phyloP scores from a whole-genome alignment of 192 early-diverging fungal genomes.

The Coemansia sp. region DNA sequence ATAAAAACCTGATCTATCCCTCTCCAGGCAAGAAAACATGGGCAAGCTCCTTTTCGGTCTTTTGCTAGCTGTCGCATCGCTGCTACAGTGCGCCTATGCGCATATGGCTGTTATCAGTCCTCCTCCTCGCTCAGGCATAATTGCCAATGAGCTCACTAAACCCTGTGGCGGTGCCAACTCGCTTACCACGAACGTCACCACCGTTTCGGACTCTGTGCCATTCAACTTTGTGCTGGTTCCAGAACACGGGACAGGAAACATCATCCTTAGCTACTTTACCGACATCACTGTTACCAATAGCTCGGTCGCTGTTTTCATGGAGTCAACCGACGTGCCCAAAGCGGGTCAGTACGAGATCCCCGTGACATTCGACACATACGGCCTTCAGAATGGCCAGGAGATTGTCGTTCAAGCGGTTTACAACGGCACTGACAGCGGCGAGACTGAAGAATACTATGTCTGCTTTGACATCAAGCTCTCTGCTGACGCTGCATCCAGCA shows the following conservation, averaged over 20 bases:
- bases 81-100: conserved; percentile 35
- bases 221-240: conserved; percentile 34
- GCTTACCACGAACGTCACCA: conserved; percentile 40
- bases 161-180: conserved; percentile 46
- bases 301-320: conserved; percentile 18
- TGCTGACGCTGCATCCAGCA: background rate
- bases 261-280: conserved; percentile 54
- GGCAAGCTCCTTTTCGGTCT: conserved; percentile 35
- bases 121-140: conserved; percentile 40
- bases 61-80: conserved; percentile 24
- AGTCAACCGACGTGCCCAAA: conserved; percentile 21
- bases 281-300: conserved; percentile 36
- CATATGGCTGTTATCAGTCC: conserved; percentile 42
- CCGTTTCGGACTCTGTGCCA: conserved; percentile 28
- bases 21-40: conserved; percentile 16
- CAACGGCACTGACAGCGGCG: conserved; percentile 39
- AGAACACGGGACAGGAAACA: conserved; percentile 38
- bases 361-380: conserved; percentile 34
- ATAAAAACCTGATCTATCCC: background rate
- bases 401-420: conserved; percentile 53
- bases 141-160: conserved; percentile 29
- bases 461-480: conserved; percentile 54
- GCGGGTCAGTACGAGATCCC: conserved; percentile 32
- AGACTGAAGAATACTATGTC: conserved; percentile 37
- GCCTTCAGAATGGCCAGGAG: conserved; percentile 39